Percentiles rank a stretch among this genome's conserved stretches.
phyloP scores from a whole-genome alignment of 2,329 filamentous ascomycete genomes.

The Cryphonectria carpinicola region DNA sequence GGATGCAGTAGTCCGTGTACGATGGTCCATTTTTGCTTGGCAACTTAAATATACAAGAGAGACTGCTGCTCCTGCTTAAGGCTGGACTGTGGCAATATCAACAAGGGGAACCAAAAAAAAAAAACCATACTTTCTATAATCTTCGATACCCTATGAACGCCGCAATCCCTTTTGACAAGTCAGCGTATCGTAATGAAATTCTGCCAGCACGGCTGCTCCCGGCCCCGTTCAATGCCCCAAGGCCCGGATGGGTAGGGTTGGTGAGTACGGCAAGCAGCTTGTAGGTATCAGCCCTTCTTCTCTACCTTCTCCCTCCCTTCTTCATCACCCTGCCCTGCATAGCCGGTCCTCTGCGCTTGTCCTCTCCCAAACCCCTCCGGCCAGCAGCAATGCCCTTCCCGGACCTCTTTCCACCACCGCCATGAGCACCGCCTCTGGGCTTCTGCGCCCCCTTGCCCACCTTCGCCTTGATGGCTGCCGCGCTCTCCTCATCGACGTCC shows the following conservation, averaged over 20 bases:
- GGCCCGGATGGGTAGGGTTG: background rate
- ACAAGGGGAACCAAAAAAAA: background rate
- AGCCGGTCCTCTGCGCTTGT: slow-evolving; percentile 34
- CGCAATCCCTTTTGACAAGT: slow-evolving; percentile 13
- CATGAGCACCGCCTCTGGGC: slow-evolving; percentile 36
- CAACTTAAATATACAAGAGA: slow-evolving; percentile 15
- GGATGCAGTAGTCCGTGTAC: slow-evolving; percentile 14
- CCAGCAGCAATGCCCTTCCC: slow-evolving; percentile 35
- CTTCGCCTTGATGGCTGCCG: slow-evolving; percentile 54
- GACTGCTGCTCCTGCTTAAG: slow-evolving; percentile 11
- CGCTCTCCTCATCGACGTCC: slow-evolving; percentile 58
- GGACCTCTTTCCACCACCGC: slow-evolving; percentile 39
- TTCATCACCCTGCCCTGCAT: slow-evolving; percentile 37
- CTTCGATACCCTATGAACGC: slow-evolving; percentile 16
- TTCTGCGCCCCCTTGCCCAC: slow-evolving; percentile 43
- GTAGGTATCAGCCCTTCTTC: background rate
- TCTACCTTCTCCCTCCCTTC: slow-evolving; percentile 28
- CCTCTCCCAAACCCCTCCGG: slow-evolving; percentile 39
- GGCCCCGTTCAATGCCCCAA: background rate
- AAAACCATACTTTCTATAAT: slow-evolving; percentile 21
- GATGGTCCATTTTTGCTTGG: slow-evolving; percentile 8
- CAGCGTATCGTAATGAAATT: slow-evolving; percentile 3
- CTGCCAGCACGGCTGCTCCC: background rate
- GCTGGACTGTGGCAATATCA: slow-evolving; percentile 24
- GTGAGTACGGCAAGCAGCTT: background rate